A percentile compares a stretch with the other conserved stretches of the same genome.
These are phyloP conservation scores for Cryptosporidium bovis DNA, from an alignment of 169 alveolate species.

Conservation along the genomic window DNA sequence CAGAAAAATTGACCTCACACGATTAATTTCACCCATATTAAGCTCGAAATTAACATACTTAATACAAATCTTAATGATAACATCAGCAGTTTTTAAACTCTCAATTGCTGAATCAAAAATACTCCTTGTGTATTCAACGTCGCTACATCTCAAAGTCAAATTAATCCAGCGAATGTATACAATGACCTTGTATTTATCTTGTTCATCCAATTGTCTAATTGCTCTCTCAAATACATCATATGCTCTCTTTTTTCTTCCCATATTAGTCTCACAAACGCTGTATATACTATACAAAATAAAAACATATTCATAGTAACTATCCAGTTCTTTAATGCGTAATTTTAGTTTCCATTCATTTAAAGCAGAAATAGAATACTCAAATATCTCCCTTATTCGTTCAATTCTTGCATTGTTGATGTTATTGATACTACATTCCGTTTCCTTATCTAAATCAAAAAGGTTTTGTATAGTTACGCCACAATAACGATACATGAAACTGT, in stretches of 20 bases:
- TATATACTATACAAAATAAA: constrained; percentile 41
- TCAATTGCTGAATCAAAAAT: constrained; percentile 61
- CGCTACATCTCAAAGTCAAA: constrained; percentile 17
- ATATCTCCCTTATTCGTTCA: constrained; percentile 40
- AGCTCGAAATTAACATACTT: constrained; percentile 42
- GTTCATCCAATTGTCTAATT: constrained; percentile 13
- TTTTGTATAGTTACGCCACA: constrained; percentile 19
- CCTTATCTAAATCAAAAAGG: constrained; percentile 18
- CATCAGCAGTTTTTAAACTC: constrained; percentile 37
- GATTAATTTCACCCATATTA: constrained; percentile 58
- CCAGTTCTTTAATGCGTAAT: not conserved
- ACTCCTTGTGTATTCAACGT: constrained; percentile 17
- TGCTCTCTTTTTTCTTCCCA: constrained; percentile 47
- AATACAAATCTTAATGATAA: constrained; percentile 10
- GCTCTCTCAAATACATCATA: constrained; percentile 25
- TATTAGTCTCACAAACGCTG: constrained; percentile 27
- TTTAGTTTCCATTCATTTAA: not conserved
- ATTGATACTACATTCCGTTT: not conserved
- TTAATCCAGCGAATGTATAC: constrained; percentile 25
- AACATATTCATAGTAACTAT: constrained; percentile 4
- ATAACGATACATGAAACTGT: constrained; percentile 35
- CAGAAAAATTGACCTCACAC: constrained; percentile 40
- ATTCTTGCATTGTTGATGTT: constrained; percentile 7
- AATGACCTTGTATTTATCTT: constrained; percentile 19
- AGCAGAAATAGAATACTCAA: constrained; percentile 3